Conservation (phyloP, 345 rosid species). For the Arabidopsis arenosa region DNA sequence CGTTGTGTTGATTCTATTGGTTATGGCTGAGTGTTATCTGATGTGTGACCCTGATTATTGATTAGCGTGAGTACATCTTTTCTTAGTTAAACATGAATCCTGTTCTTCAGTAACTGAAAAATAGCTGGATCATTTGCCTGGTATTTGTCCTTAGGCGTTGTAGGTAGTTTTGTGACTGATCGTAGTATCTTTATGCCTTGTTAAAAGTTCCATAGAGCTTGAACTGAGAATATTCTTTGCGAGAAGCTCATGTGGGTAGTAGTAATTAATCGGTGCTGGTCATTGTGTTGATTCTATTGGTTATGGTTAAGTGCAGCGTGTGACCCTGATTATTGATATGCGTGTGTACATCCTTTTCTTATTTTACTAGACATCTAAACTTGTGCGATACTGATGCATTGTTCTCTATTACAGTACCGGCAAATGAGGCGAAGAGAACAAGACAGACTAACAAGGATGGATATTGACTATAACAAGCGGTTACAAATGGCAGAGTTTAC, state of each 20-base stretch:
- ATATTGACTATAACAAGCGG: conserved; percentile 76
- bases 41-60: background rate
- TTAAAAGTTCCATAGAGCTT: background rate
- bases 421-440: conserved; percentile 97
- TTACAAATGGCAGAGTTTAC: conserved; percentile 71
- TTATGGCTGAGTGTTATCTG: background rate
- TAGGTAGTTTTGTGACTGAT: background rate
- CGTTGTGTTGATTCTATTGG: background rate
- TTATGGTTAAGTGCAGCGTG: conserved; percentile 7
- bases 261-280: background rate
- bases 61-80: too few relatives aligned
- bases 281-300: background rate
- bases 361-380: background rate
- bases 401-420: conserved; percentile 64
- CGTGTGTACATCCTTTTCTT: background rate
- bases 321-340: background rate
- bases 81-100: too few relatives aligned
- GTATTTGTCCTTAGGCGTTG: too few relatives aligned
- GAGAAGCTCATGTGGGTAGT: background rate
- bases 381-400: conserved; percentile 7
- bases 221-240: background rate
- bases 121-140: too few relatives aligned
- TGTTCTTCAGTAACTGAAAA: too few relatives aligned
- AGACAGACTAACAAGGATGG: conserved; percentile 91
- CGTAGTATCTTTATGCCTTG: background rate